Conservation (phyloP, 768 basidiomycete species). For the Xerocomus potaroensis region DNA sequence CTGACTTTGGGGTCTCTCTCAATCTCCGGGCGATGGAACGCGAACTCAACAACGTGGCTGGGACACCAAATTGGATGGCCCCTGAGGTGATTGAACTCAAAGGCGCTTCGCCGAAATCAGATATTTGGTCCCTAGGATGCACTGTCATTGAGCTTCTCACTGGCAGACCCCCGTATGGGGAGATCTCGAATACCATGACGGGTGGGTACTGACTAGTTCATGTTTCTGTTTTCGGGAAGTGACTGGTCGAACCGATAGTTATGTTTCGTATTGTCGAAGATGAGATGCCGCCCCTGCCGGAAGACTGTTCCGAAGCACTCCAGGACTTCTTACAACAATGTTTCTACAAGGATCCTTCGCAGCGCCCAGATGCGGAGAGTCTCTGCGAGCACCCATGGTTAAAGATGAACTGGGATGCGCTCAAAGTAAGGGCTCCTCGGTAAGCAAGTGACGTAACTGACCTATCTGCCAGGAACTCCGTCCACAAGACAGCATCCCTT, state of each 20-base stretch:
- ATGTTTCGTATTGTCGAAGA: constrained; percentile 99
- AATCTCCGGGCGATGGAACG: constrained; percentile 88
- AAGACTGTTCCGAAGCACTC: constrained; percentile 69
- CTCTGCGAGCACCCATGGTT: constrained; percentile 94
- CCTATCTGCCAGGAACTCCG: constrained; percentile 58
- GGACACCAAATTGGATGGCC: constrained; percentile 99
- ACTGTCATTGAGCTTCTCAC: constrained; percentile 93
- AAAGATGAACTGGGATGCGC: constrained; percentile 70
- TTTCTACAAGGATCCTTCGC: constrained; percentile 82
- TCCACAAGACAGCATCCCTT: constrained; percentile 93
- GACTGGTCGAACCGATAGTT: constrained; percentile 38
- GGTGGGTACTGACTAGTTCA: constrained; percentile 44
- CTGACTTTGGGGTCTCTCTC: constrained; percentile 96
- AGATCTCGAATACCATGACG: constrained; percentile 86
- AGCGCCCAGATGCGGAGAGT: constrained; percentile 78
- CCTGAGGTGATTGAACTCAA: constrained; percentile 96
- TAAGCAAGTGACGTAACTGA: not conserved
- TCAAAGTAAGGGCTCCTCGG: constrained; percentile 53
- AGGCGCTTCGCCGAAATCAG: constrained; percentile 88
- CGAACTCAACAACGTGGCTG: constrained; percentile 81
- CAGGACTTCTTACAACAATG: constrained; percentile 80
- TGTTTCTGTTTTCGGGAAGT: not conserved
- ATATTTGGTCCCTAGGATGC: constrained; percentile 95
- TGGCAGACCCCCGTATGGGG: constrained; percentile 87
- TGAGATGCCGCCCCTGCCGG: constrained; percentile 80